Evolutionary conservation across 1,284 basidiomycete species (phyloP).

Genomic region (Papiliotrema terrestris): DNA sequence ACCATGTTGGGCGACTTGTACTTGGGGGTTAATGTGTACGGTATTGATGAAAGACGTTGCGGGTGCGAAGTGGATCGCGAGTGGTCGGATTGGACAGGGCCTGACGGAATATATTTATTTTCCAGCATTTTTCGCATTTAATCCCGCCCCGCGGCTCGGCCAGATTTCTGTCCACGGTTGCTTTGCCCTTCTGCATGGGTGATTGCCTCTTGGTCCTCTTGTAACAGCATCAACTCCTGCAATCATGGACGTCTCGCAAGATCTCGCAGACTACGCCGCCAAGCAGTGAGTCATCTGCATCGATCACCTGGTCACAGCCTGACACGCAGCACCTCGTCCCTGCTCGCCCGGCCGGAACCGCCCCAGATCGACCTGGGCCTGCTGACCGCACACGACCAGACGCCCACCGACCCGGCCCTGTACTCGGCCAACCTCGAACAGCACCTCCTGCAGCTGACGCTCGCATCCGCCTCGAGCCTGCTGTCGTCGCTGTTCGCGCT

Average conservation of each 20-base stretch:
- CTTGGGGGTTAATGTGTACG: not conserved
- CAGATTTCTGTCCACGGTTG: not conserved
- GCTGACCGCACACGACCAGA: constrained; percentile 80
- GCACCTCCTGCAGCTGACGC: constrained; percentile 73
- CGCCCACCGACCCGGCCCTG: constrained; percentile 73
- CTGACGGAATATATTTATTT: not conserved
- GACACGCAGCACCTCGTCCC: constrained; percentile 32
- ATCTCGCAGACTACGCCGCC: constrained; percentile 38
- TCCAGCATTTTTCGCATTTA: not conserved
- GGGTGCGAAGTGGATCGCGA: not conserved
- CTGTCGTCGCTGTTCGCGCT: constrained; percentile 76
- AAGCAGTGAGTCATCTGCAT: constrained; percentile 27
- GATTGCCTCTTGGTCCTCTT: no score
- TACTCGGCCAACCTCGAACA: constrained; percentile 76
- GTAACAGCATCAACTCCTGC: not conserved
- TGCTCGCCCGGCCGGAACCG: constrained; percentile 73
- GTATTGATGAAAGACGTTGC: not conserved
- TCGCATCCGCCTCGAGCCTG: constrained; percentile 82
- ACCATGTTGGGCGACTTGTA: constrained; percentile 6
- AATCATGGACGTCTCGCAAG: constrained; percentile 43
- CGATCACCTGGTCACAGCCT: not conserved
- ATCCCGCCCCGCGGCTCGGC: not conserved
- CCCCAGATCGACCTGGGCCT: constrained; percentile 79
- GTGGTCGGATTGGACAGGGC: not conserved
- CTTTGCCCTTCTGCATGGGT: not conserved